These are phyloP conservation scores for Biscutella laevigata DNA, from an alignment of 441 rosid species.

Conservation along the genomic window DNA sequence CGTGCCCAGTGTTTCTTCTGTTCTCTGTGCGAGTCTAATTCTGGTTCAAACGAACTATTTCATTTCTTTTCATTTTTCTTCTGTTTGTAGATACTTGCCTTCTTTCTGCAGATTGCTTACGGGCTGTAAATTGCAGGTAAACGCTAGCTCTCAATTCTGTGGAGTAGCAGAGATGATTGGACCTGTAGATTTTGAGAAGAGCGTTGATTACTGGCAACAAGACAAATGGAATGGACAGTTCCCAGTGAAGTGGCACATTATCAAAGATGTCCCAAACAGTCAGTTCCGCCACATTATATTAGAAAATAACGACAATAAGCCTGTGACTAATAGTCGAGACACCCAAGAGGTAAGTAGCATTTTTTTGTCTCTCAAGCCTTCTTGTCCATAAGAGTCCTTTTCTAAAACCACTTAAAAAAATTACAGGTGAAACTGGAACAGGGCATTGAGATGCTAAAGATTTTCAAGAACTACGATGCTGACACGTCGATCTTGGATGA, in stretches of 20 bases:
- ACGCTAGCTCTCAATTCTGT: slow-evolving; percentile 57
- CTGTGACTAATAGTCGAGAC: slow-evolving; percentile 61
- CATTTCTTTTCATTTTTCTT: too few relatives aligned
- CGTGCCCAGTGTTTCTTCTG: slow-evolving; percentile 47
- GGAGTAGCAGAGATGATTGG: slow-evolving; percentile 66
- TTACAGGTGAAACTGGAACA: slow-evolving; percentile 59
- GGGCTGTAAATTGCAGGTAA: slow-evolving; percentile 38
- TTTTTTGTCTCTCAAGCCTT: background rate
- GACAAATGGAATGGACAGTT: slow-evolving; percentile 65
- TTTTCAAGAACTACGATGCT: slow-evolving; percentile 45
- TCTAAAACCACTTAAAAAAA: background rate
- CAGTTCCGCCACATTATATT: slow-evolving; percentile 48
- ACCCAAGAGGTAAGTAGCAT: slow-evolving; percentile 48
- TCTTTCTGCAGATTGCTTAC: slow-evolving; percentile 14
- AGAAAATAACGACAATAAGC: slow-evolving; percentile 57
- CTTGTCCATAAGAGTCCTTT: background rate
- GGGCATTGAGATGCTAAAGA: slow-evolving; percentile 47
- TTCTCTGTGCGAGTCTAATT: slow-evolving; percentile 40
- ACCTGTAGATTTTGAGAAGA: slow-evolving; percentile 57
- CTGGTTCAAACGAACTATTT: background rate
- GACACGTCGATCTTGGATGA: slow-evolving; percentile 53
- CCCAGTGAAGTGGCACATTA: slow-evolving; percentile 57
- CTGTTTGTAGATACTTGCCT: too few relatives aligned
- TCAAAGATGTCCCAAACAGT: slow-evolving; percentile 63
- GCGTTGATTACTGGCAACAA: slow-evolving; percentile 63